These are phyloP conservation scores for Alternaria conjuncta DNA, from an alignment of 2,329 filamentous ascomycete species.

Conservation along the genomic window DNA sequence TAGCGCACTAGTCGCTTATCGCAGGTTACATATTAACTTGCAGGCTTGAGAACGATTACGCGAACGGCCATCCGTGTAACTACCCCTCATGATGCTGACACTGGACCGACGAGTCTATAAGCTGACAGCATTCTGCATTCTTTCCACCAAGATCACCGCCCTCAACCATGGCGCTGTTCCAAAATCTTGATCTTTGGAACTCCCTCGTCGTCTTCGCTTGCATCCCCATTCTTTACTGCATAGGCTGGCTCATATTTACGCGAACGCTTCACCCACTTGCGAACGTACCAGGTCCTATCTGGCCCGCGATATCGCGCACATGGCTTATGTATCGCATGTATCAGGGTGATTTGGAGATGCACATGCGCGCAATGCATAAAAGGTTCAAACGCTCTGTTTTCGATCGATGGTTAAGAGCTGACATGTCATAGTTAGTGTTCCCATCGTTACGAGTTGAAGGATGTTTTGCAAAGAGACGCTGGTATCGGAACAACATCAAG, in stretches of 20 bases:
- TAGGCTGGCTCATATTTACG: background rate
- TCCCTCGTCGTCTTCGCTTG: background rate
- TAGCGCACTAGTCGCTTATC: background rate
- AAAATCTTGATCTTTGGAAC: background rate
- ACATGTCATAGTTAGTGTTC: background rate
- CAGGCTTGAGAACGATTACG: background rate
- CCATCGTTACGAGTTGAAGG: background rate
- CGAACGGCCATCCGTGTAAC: background rate
- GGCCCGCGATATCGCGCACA: background rate
- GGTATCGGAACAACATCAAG: background rate
- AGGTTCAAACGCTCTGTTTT: background rate
- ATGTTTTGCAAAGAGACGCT: background rate
- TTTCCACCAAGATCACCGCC: background rate
- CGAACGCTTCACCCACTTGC: background rate
- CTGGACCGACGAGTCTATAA: accelerated
- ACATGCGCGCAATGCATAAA: background rate
- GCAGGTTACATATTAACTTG: background rate
- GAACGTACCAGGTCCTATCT: background rate
- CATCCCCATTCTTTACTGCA: background rate
- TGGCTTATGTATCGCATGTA: background rate
- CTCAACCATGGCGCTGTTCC: background rate
- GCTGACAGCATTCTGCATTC: background rate
- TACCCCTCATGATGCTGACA: background rate
- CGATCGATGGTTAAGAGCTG: background rate
- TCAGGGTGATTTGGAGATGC: background rate